Percentiles rank a stretch among this genome's conserved stretches.
Evolutionary conservation across 164 flowering plant species (phyloP).

Genomic region (Protea cynaroides): DNA sequence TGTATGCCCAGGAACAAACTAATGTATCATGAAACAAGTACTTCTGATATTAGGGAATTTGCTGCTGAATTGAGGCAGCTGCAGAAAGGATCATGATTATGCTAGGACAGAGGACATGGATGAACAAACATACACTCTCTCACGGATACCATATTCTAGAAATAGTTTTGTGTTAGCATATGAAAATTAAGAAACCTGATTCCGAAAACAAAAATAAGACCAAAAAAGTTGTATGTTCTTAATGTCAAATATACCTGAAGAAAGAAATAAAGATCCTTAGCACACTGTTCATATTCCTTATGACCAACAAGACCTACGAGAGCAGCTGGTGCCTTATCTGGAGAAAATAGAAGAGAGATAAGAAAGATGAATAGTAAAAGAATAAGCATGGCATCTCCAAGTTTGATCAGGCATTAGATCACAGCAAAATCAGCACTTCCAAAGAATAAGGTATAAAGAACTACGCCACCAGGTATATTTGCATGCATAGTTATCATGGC

Average conservation of each 20-base stretch:
- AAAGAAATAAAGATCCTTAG: constrained; percentile 87
- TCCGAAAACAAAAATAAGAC: not conserved
- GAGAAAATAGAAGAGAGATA: constrained; percentile 12
- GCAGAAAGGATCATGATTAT: not conserved
- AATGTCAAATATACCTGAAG: constrained; percentile 60
- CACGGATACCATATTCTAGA: no score
- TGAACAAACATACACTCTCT: no score
- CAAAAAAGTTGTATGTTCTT: not conserved
- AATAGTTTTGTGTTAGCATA: no score
- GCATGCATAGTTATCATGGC: no score
- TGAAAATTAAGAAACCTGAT: not conserved
- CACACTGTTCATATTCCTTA: constrained; percentile 92
- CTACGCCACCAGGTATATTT: no score
- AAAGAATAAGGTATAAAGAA: not conserved
- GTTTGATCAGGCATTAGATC: not conserved
- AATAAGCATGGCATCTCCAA: not conserved
- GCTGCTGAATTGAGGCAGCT: not conserved
- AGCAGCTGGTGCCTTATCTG: constrained; percentile 94
- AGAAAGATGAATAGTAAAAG: not conserved
- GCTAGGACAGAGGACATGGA: no score
- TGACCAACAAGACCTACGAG: constrained; percentile 86
- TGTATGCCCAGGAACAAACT: no score
- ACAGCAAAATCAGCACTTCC: constrained; percentile 4
- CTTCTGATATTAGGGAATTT: no score
- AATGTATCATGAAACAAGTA: no score